Conservation (phyloP, 192 early-diverging fungal genomes). For the Coemansia sp. region DNA sequence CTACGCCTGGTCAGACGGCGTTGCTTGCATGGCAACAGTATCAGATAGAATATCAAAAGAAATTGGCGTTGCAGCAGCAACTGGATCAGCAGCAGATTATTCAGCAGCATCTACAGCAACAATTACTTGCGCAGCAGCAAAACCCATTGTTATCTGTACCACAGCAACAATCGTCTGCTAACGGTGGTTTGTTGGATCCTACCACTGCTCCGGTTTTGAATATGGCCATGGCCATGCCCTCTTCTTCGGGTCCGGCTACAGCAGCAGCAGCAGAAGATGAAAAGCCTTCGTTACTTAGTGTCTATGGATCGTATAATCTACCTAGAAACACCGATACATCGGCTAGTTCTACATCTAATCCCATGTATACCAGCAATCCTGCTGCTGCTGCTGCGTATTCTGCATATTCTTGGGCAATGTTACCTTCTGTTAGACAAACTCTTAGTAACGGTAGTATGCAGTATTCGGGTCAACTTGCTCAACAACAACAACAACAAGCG, state of each 20-base stretch:
- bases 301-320: not conserved
- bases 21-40: conserved; percentile 47
- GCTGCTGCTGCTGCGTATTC: not conserved
- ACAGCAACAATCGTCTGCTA: conserved; percentile 5
- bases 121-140: conserved; percentile 9
- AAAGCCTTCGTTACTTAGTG: not conserved
- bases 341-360: not conserved
- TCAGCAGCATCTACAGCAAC: conserved; percentile 27
- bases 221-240: not conserved
- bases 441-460: conserved; percentile 8
- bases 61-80: conserved; percentile 31
- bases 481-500: not conserved
- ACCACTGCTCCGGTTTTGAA: conserved; percentile 9
- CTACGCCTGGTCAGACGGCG: conserved; percentile 5
- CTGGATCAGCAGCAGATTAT: conserved; percentile 35
- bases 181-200: not conserved
- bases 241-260: not conserved
- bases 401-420: conserved; percentile 12
- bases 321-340: not conserved
- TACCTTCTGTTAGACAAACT: not conserved
- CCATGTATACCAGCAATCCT: not conserved
- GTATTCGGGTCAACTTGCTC: conserved; percentile 1
- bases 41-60: conserved; percentile 40
- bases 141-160: not conserved
- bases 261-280: not conserved